A percentile compares a stretch with the other conserved stretches of the same genome.
Conservation (phyloP, 176 grass and related monocot genomes). For the Oryza glumipatula region DNA sequence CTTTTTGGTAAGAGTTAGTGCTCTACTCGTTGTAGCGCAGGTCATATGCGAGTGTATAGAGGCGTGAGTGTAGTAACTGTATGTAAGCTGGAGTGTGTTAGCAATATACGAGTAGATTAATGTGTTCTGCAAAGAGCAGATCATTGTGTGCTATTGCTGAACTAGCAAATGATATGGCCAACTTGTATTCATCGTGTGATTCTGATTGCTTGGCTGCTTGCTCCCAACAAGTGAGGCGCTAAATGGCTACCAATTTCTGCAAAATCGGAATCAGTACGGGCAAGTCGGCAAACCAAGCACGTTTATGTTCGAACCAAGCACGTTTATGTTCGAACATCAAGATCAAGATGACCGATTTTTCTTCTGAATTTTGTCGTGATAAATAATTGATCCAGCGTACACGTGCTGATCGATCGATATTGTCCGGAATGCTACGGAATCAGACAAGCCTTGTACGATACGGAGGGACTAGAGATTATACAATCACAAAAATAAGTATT, state of each 20-base stretch:
- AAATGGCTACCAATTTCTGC: background rate
- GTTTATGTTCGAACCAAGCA: too few species aligned
- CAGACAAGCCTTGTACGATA: too few species aligned
- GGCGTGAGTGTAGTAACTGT: background rate
- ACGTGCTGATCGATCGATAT: too few species aligned
- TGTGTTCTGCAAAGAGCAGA: background rate
- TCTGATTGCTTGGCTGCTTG: background rate
- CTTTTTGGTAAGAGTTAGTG: constrained; percentile 19
- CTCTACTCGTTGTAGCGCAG: background rate
- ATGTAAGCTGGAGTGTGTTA: background rate
- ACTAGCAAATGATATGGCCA: background rate
- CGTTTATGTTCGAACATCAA: too few species aligned
- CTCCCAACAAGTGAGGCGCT: background rate
- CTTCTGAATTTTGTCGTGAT: too few species aligned
- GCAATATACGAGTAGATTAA: background rate
- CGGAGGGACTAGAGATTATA: too few species aligned
- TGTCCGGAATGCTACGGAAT: too few species aligned
- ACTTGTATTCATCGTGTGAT: background rate
- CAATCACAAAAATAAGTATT: too few species aligned
- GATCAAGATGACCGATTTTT: too few species aligned
- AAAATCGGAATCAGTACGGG: too few species aligned
- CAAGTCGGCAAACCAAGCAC: too few species aligned
- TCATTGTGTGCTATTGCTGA: background rate
- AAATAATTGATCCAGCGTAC: too few species aligned
- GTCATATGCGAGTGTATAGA: background rate